These are phyloP conservation scores for Candida michaelii DNA, from an alignment of 805 yeast species.

Conservation along the genomic window DNA sequence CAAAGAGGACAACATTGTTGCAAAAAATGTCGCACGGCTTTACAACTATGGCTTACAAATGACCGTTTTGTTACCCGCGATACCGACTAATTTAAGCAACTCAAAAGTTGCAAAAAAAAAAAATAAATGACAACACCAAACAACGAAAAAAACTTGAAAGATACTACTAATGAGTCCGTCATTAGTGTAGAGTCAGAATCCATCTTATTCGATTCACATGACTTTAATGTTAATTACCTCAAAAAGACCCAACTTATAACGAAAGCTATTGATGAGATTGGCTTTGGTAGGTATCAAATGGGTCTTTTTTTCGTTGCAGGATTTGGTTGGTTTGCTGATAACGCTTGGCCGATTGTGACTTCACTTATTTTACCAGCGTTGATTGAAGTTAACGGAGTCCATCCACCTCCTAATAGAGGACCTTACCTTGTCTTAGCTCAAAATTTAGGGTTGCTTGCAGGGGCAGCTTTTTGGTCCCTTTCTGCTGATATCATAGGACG, in stretches of 20 bases:
- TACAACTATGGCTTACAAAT: too few species aligned
- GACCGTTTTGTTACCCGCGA: too few species aligned
- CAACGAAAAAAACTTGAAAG: not conserved
- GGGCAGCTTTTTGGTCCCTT: slow-evolving; percentile 32
- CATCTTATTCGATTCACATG: slow-evolving; percentile 3
- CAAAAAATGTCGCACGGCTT: not conserved
- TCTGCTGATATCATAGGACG: slow-evolving; percentile 32
- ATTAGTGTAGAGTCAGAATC: slow-evolving; percentile 32
- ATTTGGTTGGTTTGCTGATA: slow-evolving; percentile 54
- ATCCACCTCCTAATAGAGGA: slow-evolving; percentile 29
- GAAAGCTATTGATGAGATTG: slow-evolving; percentile 35
- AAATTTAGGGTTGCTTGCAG: slow-evolving; percentile 37
- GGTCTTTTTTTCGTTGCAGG: slow-evolving; percentile 56
- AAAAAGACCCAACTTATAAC: slow-evolving; percentile 22
- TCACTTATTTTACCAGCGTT: slow-evolving; percentile 31
- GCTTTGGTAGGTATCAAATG: slow-evolving; percentile 47
- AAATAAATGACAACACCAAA: not conserved
- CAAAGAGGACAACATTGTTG: too few species aligned
- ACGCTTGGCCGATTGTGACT: slow-evolving; percentile 41
- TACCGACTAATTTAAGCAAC: not conserved
- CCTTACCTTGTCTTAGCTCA: slow-evolving; percentile 44
- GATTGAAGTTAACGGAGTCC: slow-evolving; percentile 36
- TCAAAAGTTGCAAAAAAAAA: not conserved
- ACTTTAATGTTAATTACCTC: slow-evolving; percentile 19
- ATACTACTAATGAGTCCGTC: not conserved